Evolutionary conservation across 164 flowering plant genomes (phyloP).

Genomic region (Magnolia kwangsiensis): DNA sequence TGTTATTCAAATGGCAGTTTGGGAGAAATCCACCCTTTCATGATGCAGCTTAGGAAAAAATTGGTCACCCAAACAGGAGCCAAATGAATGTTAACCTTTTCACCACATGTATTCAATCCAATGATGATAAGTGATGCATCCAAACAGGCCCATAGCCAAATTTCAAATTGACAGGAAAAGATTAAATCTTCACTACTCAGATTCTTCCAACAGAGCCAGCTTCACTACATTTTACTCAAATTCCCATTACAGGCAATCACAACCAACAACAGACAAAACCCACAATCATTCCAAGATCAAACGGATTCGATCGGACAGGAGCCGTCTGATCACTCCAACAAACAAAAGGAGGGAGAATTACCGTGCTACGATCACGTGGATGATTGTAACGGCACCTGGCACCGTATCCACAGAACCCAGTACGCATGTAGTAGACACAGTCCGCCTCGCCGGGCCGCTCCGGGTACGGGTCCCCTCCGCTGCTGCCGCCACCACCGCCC

Average conservation of each 20-base stretch:
- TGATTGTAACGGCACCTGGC: conserved; percentile 78
- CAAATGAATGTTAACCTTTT: no score
- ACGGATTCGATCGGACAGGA: background rate
- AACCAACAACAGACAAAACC: background rate
- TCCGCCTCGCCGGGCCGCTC: conserved; percentile 70
- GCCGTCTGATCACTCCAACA: background rate
- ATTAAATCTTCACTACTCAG: background rate
- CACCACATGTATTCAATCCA: no score
- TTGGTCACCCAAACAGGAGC: no score
- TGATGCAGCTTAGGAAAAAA: no score
- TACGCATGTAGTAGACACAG: conserved; percentile 76
- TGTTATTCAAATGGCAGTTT: background rate
- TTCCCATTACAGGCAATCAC: background rate
- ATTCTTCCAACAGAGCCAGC: background rate
- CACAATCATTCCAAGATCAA: background rate
- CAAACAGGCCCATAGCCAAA: no score
- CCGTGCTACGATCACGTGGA: conserved; percentile 71
- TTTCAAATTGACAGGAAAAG: background rate
- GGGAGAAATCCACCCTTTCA: background rate
- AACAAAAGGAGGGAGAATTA: conserved; percentile 11
- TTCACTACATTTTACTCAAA: background rate
- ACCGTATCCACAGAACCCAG: conserved; percentile 81
- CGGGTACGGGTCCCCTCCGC: conserved; percentile 52
- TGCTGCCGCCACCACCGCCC: conserved; percentile 1
- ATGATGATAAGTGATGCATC: no score